Percentiles rank a stretch among this genome's conserved stretches.
phyloP scores from a whole-genome alignment of 306 rosid species.

The Clitoria ternatea region DNA sequence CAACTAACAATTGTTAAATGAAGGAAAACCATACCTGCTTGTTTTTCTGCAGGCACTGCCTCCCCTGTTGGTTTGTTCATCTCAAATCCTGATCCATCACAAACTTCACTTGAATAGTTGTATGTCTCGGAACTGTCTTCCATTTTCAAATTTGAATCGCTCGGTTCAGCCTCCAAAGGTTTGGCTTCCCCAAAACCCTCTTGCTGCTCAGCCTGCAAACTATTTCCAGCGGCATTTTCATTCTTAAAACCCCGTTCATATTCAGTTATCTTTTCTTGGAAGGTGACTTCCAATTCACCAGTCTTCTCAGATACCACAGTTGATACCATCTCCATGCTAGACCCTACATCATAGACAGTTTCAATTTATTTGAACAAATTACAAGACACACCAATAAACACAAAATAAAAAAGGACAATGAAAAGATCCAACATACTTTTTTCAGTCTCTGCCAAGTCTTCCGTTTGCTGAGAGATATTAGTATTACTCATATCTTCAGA shows the following conservation, averaged over 20 bases:
- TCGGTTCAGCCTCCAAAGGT: not conserved
- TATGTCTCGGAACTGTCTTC: no score
- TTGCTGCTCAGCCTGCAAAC: not conserved
- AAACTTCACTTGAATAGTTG: no score
- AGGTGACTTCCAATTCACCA: constrained; percentile 35
- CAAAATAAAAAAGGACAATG: no score
- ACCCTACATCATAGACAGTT: constrained; percentile 28
- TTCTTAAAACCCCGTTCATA: constrained; percentile 7
- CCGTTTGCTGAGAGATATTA: constrained; percentile 10
- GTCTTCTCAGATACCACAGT: constrained; percentile 25
- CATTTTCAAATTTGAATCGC: not conserved
- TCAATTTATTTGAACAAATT: not conserved
- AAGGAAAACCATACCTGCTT: constrained; percentile 15
- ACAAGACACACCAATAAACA: not conserved
- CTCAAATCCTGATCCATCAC: no score
- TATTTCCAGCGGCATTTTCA: not conserved
- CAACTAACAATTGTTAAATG: not conserved
- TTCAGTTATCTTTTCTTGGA: not conserved
- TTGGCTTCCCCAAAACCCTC: no score
- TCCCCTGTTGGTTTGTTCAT: no score
- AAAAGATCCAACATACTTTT: constrained; percentile 28
- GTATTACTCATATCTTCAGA: constrained; percentile 37
- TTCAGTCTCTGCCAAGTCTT: constrained; percentile 25
- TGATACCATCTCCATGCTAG: constrained; percentile 9
- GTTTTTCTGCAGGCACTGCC: no score